Conservation (phyloP, 495 filamentous ascomycete species). For the Echria macrotheca region DNA sequence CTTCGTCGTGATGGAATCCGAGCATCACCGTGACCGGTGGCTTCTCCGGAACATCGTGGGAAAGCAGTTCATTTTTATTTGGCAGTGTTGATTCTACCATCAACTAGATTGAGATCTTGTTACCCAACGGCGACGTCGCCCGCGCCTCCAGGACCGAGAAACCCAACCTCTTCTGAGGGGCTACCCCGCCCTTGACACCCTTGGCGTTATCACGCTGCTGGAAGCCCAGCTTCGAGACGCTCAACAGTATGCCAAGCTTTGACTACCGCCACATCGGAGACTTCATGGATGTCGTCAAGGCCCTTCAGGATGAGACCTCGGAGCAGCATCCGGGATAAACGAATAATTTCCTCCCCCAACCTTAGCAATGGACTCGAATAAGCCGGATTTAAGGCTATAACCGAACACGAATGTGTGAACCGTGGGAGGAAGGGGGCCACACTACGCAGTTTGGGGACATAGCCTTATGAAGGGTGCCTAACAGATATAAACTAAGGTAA, state of each 20-base stretch:
- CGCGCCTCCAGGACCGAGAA: slow-evolving; percentile 31
- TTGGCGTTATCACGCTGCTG: slow-evolving; percentile 53
- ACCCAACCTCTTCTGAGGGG: slow-evolving; percentile 52
- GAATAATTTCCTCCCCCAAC: too few relatives aligned
- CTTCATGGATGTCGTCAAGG: slow-evolving; percentile 7
- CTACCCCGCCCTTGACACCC: slow-evolving; percentile 53
- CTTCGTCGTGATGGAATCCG: slow-evolving; percentile 57
- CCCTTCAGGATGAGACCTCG: slow-evolving; percentile 9
- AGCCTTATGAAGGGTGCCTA: too few relatives aligned
- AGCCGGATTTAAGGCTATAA: too few relatives aligned
- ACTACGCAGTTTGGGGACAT: too few relatives aligned
- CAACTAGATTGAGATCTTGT: slow-evolving; percentile 54
- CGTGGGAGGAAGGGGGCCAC: too few relatives aligned
- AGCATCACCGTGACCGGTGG: slow-evolving; percentile 62
- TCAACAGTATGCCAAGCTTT: slow-evolving; percentile 46
- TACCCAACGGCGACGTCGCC: slow-evolving; percentile 48
- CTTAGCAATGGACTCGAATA: too few relatives aligned
- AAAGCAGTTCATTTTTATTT: slow-evolving; percentile 54
- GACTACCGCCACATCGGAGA: slow-evolving; percentile 32
- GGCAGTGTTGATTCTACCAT: slow-evolving; percentile 55
- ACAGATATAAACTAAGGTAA: too few relatives aligned
- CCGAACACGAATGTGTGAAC: too few relatives aligned
- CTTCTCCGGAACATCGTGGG: slow-evolving; percentile 55
- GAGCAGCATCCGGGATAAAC: too few relatives aligned
- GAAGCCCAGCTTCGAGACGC: slow-evolving; percentile 50